Evolutionary conservation across 441 rosid species (phyloP), one percentile per base, ranked within the genome.

Genomic region (Francoa sonchifolia): DNA sequence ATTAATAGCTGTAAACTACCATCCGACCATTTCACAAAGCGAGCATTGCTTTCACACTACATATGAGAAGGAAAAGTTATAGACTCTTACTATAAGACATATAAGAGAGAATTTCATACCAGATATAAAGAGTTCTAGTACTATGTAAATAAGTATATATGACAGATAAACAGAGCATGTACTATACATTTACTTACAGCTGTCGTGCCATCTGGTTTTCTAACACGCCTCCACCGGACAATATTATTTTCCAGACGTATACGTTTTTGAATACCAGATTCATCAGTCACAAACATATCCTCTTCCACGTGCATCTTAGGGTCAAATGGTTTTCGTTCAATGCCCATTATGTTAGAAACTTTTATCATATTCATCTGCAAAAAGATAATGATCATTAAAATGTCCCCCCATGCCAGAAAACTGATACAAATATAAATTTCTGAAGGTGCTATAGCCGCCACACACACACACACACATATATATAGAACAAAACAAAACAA

Each of bases 11-110:
- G 98, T 29, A 90, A 62, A 53, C 96, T 90, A 48, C 95, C 99
- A 78, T 90, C 96, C 53, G 99, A 90, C 99, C 99, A 90, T 76
- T 81, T 74, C 51, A 90, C 99, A 63, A 82, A 90, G 39, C 96
- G 93, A 45, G 99, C 93, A 74, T 90, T 90, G 66, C 99, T 90
- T 67, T 90, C 94, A 54, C 57, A 50, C 99, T 90, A 53, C 65
- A 66, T 13, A 51, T 35, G 42, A 61, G 50, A 34, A 23, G 33
- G 21, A 40, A 48, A 50, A 14, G 27, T 64, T 31, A 45, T 36
- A 42, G 50, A 33, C 18, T 34, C 16, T 34, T 8, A 14, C 3
- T 22, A 19, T 2, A 33, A 6, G 13, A 33, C 8, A 14, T 5
- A 33, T n/a, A 32, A 44, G 8, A 33, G 12, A 20, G 19, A 22